Percentiles rank a stretch among this genome's conserved stretches.
These are phyloP conservation scores for Prinsepia uniflora DNA, from an alignment of 306 rosid species.

Conservation along the genomic window DNA sequence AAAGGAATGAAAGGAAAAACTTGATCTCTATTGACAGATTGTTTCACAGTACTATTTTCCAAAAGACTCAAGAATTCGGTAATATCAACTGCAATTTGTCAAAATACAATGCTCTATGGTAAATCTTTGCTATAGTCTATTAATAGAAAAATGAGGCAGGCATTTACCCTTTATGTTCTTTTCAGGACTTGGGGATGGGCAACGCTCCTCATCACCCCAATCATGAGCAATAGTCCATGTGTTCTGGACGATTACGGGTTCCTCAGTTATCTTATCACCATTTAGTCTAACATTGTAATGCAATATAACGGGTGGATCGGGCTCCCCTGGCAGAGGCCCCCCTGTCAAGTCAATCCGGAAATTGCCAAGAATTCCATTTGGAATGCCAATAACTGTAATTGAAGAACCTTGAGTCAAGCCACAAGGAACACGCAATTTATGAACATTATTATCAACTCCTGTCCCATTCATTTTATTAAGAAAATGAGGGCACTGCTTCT, in stretches of 20 bases:
- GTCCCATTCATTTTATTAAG: conserved; percentile 69
- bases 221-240: conserved; percentile 92
- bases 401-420: conserved; percentile 99
- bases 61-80: neutral
- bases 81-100: conserved; percentile 11
- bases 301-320: conserved; percentile 82
- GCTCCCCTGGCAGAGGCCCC: conserved; percentile 97
- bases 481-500: conserved; percentile 93
- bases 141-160: conserved; percentile 16
- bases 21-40: neutral
- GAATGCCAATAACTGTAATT: conserved; percentile 73
- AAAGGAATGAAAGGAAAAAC: neutral
- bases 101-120: neutral
- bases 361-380: conserved; percentile 85
- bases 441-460: conserved; percentile 47
- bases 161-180: conserved; percentile 64
- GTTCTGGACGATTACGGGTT: conserved; percentile 95
- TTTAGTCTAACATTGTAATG: conserved; percentile 97
- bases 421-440: conserved; percentile 74
- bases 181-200: conserved; percentile 78
- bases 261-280: conserved; percentile 94
- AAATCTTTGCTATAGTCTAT: conserved; percentile 12
- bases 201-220: conserved; percentile 98
- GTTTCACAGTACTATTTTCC: neutral
- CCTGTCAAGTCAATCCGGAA: conserved; percentile 86